Evolutionary conservation across 495 filamentous ascomycete genomes (phyloP).

Genomic region (Usnea hakonensis): DNA sequence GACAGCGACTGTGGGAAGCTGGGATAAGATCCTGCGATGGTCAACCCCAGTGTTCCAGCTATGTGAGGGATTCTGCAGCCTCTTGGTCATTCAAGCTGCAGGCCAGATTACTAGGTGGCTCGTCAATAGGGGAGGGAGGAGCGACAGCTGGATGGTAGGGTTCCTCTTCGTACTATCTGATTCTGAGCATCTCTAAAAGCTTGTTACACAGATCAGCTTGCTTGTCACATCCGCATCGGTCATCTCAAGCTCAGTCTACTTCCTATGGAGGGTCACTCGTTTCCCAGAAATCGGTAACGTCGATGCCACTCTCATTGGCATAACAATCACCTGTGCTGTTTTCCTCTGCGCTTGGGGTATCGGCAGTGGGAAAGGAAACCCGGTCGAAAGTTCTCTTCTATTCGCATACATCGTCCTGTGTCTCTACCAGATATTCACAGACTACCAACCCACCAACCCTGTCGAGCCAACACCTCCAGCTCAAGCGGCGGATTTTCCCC

Average conservation of each 20-base stretch:
- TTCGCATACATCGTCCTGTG: slow-evolving; percentile 96
- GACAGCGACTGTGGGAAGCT: slow-evolving; percentile 68
- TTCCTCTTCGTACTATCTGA: neutral
- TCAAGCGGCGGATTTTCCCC: slow-evolving; percentile 74
- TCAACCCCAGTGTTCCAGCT: slow-evolving; percentile 95
- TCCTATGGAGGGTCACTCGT: slow-evolving; percentile 86
- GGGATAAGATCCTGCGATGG: slow-evolving; percentile 84
- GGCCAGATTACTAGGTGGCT: slow-evolving; percentile 95
- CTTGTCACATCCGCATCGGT: slow-evolving; percentile 81
- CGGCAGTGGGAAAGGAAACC: slow-evolving; percentile 86
- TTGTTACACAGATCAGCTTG: slow-evolving; percentile 65
- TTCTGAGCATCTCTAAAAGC: neutral
- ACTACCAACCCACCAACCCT: slow-evolving; percentile 73
- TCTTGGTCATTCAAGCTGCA: slow-evolving; percentile 89
- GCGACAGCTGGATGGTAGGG: slow-evolving; percentile 95
- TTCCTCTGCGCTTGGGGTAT: slow-evolving; percentile 94
- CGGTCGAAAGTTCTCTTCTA: slow-evolving; percentile 88
- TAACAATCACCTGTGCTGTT: slow-evolving; percentile 80
- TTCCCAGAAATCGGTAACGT: slow-evolving; percentile 90
- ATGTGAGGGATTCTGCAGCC: slow-evolving; percentile 88
- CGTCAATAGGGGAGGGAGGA: slow-evolving; percentile 76
- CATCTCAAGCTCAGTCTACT: slow-evolving; percentile 90
- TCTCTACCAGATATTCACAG: slow-evolving; percentile 98
- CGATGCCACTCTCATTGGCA: slow-evolving; percentile 89
- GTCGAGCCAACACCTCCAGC: slow-evolving; percentile 47